Conservation (phyloP, 176 grass and related monocot genomes). For the Carex cristatella region DNA sequence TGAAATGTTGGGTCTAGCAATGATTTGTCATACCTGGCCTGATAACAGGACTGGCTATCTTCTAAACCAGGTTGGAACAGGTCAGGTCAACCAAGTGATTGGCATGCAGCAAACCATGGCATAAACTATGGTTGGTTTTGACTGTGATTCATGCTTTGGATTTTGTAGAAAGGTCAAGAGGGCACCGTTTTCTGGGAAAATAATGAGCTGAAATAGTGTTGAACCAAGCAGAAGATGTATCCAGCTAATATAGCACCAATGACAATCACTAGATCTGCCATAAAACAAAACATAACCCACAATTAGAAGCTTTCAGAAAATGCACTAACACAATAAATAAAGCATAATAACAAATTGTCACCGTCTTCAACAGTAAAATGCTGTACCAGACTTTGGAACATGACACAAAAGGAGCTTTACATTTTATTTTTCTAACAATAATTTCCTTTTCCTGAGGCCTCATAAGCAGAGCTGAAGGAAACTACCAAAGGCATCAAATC, state of each 20-base stretch:
- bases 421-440: neutral
- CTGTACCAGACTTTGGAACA: neutral
- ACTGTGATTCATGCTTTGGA: neutral
- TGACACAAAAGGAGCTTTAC: neutral
- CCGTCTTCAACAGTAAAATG: neutral
- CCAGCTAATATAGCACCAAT: conserved; percentile 83
- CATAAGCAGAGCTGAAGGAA: neutral
- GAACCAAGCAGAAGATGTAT: conserved; percentile 81
- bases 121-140: neutral
- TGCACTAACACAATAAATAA: neutral
- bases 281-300: conserved; percentile 5
- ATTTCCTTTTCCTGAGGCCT: neutral
- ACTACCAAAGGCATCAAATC: neutral
- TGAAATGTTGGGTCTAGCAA: neutral
- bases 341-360: neutral
- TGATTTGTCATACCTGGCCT: neutral
- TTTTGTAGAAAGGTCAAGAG: neutral
- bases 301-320: neutral
- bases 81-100: neutral
- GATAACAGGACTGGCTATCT: neutral
- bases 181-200: conserved; percentile 25
- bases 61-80: neutral
- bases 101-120: neutral
- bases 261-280: conserved; percentile 78
- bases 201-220: conserved; percentile 75